Percentiles rank a stretch among this genome's conserved stretches.
These are phyloP conservation scores for Ophiostoma novo-ulmi DNA, from an alignment of 2,329 filamentous ascomycete species.

Conservation along the genomic window DNA sequence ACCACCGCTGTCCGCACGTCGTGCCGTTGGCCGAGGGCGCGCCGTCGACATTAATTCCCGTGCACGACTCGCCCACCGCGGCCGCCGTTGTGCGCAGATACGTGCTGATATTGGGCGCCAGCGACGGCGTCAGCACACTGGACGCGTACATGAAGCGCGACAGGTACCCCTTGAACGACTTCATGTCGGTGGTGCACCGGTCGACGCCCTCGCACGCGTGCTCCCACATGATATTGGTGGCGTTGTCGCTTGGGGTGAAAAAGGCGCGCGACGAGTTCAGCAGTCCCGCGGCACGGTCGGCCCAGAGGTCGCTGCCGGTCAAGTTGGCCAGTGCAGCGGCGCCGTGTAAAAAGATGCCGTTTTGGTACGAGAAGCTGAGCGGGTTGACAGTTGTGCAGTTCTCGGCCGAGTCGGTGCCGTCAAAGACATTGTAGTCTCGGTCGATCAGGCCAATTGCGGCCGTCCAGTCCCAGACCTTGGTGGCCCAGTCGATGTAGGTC, in stretches of 20 bases:
- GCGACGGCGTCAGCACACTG: conserved; percentile 51
- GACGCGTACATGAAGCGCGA: conserved; percentile 60
- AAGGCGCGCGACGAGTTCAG: conserved; percentile 48
- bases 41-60: conserved; percentile 40
- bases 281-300: conserved; percentile 46
- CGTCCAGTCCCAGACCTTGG: conserved; percentile 63
- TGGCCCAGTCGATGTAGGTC: conserved; percentile 63
- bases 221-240: conserved; percentile 60
- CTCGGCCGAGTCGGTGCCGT: conserved; percentile 53
- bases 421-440: conserved; percentile 51
- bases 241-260: conserved; percentile 48
- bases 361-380: conserved; percentile 60
- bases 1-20: conserved; percentile 61
- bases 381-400: conserved; percentile 52
- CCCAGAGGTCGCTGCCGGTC: conserved; percentile 52
- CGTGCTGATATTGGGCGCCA: conserved; percentile 43
- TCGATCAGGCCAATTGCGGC: conserved; percentile 53
- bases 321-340: conserved; percentile 59
- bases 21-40: conserved; percentile 36
- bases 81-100: conserved; percentile 48
- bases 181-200: conserved; percentile 59
- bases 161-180: conserved; percentile 63
- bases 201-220: conserved; percentile 56
- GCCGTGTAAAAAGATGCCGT: conserved; percentile 61
- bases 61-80: conserved; percentile 54